Conservation (phyloP, 352 stramenopile genomes). For the Pythium dissotocum region DNA sequence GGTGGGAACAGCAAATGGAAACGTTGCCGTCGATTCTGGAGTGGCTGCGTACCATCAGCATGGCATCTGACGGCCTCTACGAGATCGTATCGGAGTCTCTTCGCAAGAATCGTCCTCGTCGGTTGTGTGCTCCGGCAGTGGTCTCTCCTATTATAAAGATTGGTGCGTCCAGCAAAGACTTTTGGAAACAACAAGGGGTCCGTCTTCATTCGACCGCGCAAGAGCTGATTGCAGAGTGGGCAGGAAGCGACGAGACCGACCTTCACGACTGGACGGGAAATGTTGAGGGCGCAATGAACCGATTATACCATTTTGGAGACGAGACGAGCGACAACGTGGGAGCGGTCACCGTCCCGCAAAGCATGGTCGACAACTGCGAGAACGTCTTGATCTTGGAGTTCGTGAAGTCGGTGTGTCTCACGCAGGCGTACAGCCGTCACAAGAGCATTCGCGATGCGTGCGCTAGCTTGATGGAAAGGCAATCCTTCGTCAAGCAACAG, state of each 20-base stretch:
- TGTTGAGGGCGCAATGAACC: slow-evolving; percentile 1
- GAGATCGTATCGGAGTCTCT: slow-evolving; percentile 71
- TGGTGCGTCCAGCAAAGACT: neutral
- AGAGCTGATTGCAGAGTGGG: slow-evolving; percentile 12
- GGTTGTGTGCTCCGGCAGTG: slow-evolving; percentile 34
- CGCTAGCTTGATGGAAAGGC: slow-evolving; percentile 48
- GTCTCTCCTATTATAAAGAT: slow-evolving; percentile 27
- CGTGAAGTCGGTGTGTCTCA: slow-evolving; percentile 48
- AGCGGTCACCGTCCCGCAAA: neutral
- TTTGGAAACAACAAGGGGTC: slow-evolving; percentile 16
- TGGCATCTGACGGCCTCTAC: slow-evolving; percentile 65
- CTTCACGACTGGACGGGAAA: slow-evolving; percentile 7
- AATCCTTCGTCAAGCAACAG: slow-evolving; percentile 24
- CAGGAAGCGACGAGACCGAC: neutral
- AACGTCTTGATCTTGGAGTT: slow-evolving; percentile 23
- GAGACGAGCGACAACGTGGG: neutral
- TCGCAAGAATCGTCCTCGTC: slow-evolving; percentile 43
- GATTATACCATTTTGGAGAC: slow-evolving; percentile 15
- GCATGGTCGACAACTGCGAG: slow-evolving; percentile 3
- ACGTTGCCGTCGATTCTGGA: slow-evolving; percentile 52
- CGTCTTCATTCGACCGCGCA: slow-evolving; percentile 13
- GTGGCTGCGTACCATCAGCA: slow-evolving; percentile 75
- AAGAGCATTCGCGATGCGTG: slow-evolving; percentile 69
- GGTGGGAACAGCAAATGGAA: slow-evolving; percentile 72
- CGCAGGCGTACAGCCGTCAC: slow-evolving; percentile 47